Base-by-base conservation (phyloP, 2,329 filamentous ascomycete genomes). In the Phoma herbarum region DNA sequence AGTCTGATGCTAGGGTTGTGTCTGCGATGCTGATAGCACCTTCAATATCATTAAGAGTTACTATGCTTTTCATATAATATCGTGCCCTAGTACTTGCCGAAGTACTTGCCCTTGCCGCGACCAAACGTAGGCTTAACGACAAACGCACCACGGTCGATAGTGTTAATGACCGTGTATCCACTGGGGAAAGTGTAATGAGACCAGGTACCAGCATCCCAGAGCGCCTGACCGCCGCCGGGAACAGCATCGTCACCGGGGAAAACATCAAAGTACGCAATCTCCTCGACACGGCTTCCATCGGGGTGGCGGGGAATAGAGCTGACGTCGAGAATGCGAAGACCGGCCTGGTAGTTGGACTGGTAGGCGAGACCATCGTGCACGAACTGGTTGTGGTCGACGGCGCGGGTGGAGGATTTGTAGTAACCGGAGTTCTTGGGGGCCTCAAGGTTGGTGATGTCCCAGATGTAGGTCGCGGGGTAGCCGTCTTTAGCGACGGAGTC, bases 311-410 rank as follows among this genome's bases (percentile, higher is more conserved):
- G 72, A 43, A 81, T 78, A 26, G 73, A 75, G 49, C 71, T 75
- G 49, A 81, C 73, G 41, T 80, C 78, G 23, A 79, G 65, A 47
- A 80, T 74, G 23, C 77, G 76, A n/a, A 80, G 72, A 46, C 78
- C 78, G n/a, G 73, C 71, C 43, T 78, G 77, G 67, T 80, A 80
- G 71, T 80, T 80, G 44, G 74, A 76, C 60, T 80, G 78, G 69
- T 79, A 81, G 4, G 70, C 64, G 10, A 77, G 69, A 5, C 78
- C 78, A 35, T 78, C 67, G 56, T 76, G 70, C 50, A 81, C 70
- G 57, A 80, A 82, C 58, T 82, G 80, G 71, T 81, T 81, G 73
- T 82, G 80, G 64, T 81, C 80, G 45, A 81, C 77, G 18, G 72
- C 72, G 44, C 71, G 71, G 43, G 68, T 70, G 1, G 64, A 61